phyloP scores from a whole-genome alignment of 177 flowering plant species.

The Vitis hybrid region DNA sequence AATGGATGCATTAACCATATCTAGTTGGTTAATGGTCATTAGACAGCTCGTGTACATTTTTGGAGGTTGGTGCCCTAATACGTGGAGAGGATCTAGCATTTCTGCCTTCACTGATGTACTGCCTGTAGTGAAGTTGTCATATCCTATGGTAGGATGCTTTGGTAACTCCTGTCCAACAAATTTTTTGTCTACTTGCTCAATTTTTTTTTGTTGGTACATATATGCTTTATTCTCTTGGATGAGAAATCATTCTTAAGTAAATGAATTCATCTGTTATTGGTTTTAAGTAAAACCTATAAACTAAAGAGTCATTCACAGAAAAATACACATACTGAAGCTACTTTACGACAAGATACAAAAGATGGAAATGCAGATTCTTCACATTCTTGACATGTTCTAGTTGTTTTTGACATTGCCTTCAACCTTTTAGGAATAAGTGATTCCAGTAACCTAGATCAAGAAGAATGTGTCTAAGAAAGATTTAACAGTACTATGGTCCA shows the following conservation, averaged over 20 bases:
- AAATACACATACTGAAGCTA: too few species aligned
- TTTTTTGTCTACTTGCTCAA: neutral
- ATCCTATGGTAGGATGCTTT: slow-evolving; percentile 59
- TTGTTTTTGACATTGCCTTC: too few species aligned
- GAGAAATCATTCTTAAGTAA: too few species aligned
- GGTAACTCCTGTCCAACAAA: slow-evolving; percentile 26
- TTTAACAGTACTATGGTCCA: too few species aligned
- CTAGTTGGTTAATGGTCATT: slow-evolving; percentile 25
- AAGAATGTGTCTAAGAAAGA: too few species aligned
- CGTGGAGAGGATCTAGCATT: slow-evolving; percentile 49
- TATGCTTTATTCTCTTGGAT: neutral
- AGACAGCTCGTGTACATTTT: slow-evolving; percentile 33
- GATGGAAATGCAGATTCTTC: too few species aligned
- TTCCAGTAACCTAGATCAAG: too few species aligned
- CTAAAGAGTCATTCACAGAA: too few species aligned
- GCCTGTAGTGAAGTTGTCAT: slow-evolving; percentile 49
- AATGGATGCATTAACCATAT: slow-evolving; percentile 32
- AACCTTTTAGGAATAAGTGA: too few species aligned
- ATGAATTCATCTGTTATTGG: too few species aligned
- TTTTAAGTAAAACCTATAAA: neutral
- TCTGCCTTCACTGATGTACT: slow-evolving; percentile 42
- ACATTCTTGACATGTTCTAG: too few species aligned
- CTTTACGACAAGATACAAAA: too few species aligned
- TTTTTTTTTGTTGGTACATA: neutral
- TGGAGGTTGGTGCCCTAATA: slow-evolving; percentile 51